Conservation (phyloP, 305 asterid genomes). For the Fraxinus baroniana region DNA sequence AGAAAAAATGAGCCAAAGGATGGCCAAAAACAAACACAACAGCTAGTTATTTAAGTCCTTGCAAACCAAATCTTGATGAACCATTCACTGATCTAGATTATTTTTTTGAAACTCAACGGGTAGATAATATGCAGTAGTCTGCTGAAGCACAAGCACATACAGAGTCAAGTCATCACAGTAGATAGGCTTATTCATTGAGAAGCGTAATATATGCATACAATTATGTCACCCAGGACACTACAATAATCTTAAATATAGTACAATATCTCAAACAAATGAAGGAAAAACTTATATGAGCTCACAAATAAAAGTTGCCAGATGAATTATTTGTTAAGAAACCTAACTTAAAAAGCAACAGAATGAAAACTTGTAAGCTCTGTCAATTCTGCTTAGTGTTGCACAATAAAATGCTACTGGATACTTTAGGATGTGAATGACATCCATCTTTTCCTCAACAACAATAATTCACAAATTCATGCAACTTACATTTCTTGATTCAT, state of each 20-base stretch:
- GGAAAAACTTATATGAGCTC: not conserved
- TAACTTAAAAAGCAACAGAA: not conserved
- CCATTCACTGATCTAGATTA: constrained; percentile 7
- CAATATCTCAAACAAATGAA: not conserved
- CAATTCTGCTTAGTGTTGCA: not conserved
- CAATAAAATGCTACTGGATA: not conserved
- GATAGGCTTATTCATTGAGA: not conserved
- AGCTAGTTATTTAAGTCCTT: not conserved
- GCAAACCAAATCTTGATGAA: constrained; percentile 13
- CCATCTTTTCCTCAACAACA: not conserved
- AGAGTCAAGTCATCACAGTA: not conserved
- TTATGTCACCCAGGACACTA: not conserved
- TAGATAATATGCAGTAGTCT: constrained; percentile 10
- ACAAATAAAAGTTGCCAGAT: not conserved
- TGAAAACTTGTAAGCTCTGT: not conserved
- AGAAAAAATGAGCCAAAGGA: constrained; percentile 16
- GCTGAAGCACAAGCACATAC: not conserved
- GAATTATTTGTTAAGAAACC: not conserved
- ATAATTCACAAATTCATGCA: not conserved
- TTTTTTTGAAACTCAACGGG: not conserved
- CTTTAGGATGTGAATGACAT: not conserved
- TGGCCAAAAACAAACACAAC: not conserved
- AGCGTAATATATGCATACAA: not conserved
- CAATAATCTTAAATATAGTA: not conserved
- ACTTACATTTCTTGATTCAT: not conserved